Evolutionary conservation across 257 asterid genomes (phyloP), one percentile per base, ranked within the genome.

Genomic region (Gentiana macrophylla): DNA sequence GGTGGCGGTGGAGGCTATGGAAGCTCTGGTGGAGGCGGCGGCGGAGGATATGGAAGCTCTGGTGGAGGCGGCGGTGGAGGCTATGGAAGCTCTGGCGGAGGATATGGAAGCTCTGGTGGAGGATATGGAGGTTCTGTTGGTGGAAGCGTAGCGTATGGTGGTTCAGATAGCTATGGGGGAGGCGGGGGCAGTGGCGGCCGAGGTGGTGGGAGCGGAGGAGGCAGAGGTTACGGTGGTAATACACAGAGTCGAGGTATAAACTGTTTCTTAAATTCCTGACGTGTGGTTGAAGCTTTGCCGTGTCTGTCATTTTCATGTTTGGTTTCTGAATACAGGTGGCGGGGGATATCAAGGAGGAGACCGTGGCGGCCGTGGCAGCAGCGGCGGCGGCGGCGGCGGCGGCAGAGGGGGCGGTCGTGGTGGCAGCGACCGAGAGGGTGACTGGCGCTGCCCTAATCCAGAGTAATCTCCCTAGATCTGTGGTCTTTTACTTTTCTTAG

Each of bases 391-490:
- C n/a, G n/a, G n/a, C n/a, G n/a, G n/a, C n/a, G 75, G 89, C 4
- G 49, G 92, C 5, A 81, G 91, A 5, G 85, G 95, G 8, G 86
- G 94, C 35, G 74, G 94, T 1, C 79, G 91, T 12, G 82, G 92
- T 13, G 97, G 95, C 65, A 67, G 95, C 51, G 99, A 95, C 50
- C 77, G 94, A 80, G 99, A 83, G 2, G 99, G 99, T 4, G 99
- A 92, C 52, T 92, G 99, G 99, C 92, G 78, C 15, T 92, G 99
- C 73, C 99, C 99, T 54, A 79, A 84, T 70, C 75, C 81, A 34
- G 79, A 95, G 99, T 92, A 76, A 63, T 56, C 46, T 15, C 8
- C 43, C 49, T 43, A 4, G 60, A 64, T 68, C 36, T 56, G 35
- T 15, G 38, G 33, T 44, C 56, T 24, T 2, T 60, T 57, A 12